Base-by-base conservation (phyloP, 75 land plant species). In the Cupressus sempervirens region DNA sequence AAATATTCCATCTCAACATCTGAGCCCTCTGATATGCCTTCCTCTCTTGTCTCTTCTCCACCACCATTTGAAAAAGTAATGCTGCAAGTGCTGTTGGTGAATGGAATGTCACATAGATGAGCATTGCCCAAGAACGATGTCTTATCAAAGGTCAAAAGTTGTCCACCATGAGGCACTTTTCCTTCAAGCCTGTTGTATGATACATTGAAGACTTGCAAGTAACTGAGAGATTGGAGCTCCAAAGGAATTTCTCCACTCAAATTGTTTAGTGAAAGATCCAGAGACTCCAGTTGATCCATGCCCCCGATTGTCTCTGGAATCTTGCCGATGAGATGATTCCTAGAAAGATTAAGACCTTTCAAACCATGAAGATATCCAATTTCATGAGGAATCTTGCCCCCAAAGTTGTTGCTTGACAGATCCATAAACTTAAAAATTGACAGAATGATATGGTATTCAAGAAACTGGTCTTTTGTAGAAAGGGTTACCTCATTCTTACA, bases 221-320 rank as follows among this genome's bases (percentile, higher is more conserved):
- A 83, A 58, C 62, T 36, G 95, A 91, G 13, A 95, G 88, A 84
- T 92, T 91, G 38, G 92, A 92, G 74, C 13, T 54, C 67, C n/a
- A 0, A 0, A 1, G 97, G 95, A 34, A 95, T 95, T 73, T 58
- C 18, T 3, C 97, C 95, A 43, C 67, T 85, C 13, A 95, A 88
- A 23, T 79, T 26, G 50, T 95, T 95, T 0, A 3, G 12, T 3
- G 93, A 93, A 45, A 95, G 89, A 86, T 95, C 93, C 65, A 95
- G 82, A 14, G 89, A 92, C 82, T 89, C 92, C 1, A 95, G 88
- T 40, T 89, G 75, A 0, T 8, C 1, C 84, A 94, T 75, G 18
- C 89, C 84, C 3, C 85, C 90, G 0, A 93, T 12, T 38, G 88
- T 72, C 34, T 73, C 2, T 26, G 96, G 95, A 26, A 95, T 93